Percentiles rank a stretch among this genome's conserved stretches.
phyloP scores from a whole-genome alignment of 1,139 yeast species.

The Magnusiomyces paraingens region DNA sequence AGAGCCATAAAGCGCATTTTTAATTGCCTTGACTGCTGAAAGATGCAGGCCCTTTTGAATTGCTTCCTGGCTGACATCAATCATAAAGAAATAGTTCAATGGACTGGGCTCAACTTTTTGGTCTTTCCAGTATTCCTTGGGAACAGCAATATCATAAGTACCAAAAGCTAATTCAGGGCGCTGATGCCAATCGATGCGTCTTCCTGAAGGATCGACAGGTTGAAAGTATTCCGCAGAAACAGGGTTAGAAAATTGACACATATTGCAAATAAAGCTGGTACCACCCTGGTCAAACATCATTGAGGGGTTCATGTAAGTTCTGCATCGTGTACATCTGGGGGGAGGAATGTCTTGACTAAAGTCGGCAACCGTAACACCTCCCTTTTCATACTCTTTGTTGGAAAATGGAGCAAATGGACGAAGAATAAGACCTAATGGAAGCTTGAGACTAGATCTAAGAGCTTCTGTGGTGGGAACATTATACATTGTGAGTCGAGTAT shows the following conservation, averaged over 20 bases:
- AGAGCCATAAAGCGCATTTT: constrained; percentile 45
- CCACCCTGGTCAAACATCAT: constrained; percentile 61
- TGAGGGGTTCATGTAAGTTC: constrained; percentile 82
- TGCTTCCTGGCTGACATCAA: constrained; percentile 67
- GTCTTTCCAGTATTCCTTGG: constrained; percentile 57
- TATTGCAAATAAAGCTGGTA: constrained; percentile 70
- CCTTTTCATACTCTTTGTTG: constrained; percentile 19
- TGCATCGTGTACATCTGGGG: constrained; percentile 84
- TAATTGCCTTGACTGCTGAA: constrained; percentile 66
- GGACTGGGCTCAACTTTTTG: constrained; percentile 42
- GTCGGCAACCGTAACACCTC: constrained; percentile 61
- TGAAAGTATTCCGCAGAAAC: constrained; percentile 64
- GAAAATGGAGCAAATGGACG: constrained; percentile 65
- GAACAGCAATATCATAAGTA: constrained; percentile 79
- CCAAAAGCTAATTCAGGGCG: constrained; percentile 80
- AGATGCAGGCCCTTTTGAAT: constrained; percentile 57
- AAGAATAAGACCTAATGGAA: constrained; percentile 76
- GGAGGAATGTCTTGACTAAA: constrained; percentile 55
- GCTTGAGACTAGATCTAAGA: constrained; percentile 59
- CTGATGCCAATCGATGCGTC: constrained; percentile 54
- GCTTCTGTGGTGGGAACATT: constrained; percentile 73
- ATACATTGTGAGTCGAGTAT: constrained; percentile 74
- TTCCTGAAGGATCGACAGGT: constrained; percentile 54
- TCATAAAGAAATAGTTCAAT: constrained; percentile 66
- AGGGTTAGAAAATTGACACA: constrained; percentile 72